Conservation (phyloP, 345 rosid genomes). For the Melastoma malabathricum region DNA sequence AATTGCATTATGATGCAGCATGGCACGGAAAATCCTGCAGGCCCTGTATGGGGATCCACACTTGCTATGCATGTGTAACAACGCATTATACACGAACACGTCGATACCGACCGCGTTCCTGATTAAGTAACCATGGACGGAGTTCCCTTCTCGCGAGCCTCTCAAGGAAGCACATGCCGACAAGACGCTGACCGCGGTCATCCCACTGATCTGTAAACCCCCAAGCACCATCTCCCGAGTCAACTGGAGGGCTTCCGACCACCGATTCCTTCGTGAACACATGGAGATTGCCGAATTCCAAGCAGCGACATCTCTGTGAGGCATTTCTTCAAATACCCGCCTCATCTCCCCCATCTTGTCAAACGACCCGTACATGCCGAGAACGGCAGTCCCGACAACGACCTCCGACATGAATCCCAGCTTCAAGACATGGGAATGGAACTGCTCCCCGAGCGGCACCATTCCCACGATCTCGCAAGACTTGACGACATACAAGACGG, state of each 20-base stretch:
- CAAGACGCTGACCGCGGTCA: constrained; percentile 11
- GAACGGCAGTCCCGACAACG: constrained; percentile 17
- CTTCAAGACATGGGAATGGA: constrained; percentile 25
- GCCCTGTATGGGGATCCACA: constrained; percentile 14
- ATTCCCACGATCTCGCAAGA: constrained; percentile 18
- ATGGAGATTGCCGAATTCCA: constrained; percentile 22
- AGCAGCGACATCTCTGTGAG: constrained; percentile 14
- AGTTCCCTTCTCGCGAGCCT: constrained; percentile 15
- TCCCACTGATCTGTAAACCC: constrained; percentile 5
- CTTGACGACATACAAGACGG: constrained; percentile 22
- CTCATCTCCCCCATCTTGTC: constrained; percentile 6
- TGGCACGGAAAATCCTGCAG: constrained; percentile 9
- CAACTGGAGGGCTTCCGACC: constrained; percentile 11
- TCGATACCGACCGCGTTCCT: constrained; percentile 7
- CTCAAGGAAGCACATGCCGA: constrained; percentile 10
- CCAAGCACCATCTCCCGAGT: constrained; percentile 7
- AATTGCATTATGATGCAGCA: constrained; percentile 18
- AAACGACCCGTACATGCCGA: constrained; percentile 4
- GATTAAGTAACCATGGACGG: constrained; percentile 13
- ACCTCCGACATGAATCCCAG: constrained; percentile 15
- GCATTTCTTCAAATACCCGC: constrained; percentile 20
- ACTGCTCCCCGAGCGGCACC: constrained; percentile 13
- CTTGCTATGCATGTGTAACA: constrained; percentile 20
- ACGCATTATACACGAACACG: constrained; percentile 18
- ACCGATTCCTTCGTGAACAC: constrained; percentile 9